Percentiles rank a stretch among this genome's conserved stretches.
These are phyloP conservation scores for Kodamaea kakaduensis DNA, from an alignment of 805 yeast genomes.

Conservation along the genomic window DNA sequence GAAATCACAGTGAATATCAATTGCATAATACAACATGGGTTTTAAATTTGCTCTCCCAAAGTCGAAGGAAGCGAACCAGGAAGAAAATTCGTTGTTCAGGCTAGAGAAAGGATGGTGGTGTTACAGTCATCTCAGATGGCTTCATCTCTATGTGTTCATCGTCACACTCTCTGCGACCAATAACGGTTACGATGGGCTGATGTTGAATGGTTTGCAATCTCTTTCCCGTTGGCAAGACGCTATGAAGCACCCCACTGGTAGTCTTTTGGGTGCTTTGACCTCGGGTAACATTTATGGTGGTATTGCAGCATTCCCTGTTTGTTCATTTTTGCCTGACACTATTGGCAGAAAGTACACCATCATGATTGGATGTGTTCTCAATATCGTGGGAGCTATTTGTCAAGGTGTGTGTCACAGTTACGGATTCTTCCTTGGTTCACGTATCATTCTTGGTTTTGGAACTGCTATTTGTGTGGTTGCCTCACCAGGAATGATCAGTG, in stretches of 20 bases:
- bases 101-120: conserved; percentile 27
- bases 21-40: too few species aligned
- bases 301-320: conserved; percentile 26
- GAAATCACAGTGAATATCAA: too few species aligned
- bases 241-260: conserved; percentile 25
- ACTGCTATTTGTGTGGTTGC: conserved; percentile 38
- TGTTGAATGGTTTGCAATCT: conserved; percentile 50
- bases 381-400: conserved; percentile 33
- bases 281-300: conserved; percentile 34
- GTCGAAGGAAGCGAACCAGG: too few species aligned
- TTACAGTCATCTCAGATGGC: conserved; percentile 34
- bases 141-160: conserved; percentile 37
- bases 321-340: conserved; percentile 30
- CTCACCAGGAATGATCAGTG: conserved; percentile 49
- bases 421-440: conserved; percentile 37
- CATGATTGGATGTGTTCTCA: conserved; percentile 22
- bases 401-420: conserved; percentile 35
- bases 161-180: conserved; percentile 46
- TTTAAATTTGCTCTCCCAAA: too few species aligned
- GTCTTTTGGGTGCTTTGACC: conserved; percentile 20
- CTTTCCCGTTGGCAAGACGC: conserved; percentile 37
- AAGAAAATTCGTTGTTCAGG: too few species aligned
- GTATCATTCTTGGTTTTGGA: conserved; percentile 50
- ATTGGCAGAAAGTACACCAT: conserved; percentile 37
- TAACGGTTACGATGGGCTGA: conserved; percentile 25